These are phyloP conservation scores for Euphorbia schlechtendalii DNA, from an alignment of 441 rosid species.

Conservation along the genomic window DNA sequence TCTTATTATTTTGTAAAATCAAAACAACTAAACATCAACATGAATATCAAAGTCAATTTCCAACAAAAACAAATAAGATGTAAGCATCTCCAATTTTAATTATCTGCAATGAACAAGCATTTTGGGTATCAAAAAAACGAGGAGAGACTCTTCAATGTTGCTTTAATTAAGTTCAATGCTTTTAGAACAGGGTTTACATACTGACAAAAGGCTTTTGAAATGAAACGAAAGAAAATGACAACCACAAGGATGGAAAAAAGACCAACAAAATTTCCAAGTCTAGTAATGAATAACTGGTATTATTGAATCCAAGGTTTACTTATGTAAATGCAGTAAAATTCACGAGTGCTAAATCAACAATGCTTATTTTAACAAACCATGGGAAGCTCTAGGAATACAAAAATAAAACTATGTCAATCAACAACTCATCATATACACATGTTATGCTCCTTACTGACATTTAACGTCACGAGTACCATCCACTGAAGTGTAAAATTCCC, in stretches of 20 bases:
- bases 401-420: background rate
- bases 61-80: no score
- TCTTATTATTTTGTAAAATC: no score
- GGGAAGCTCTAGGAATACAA: background rate
- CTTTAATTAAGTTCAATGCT: background rate
- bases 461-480: background rate
- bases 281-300: no score
- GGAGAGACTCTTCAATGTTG: background rate
- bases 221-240: background rate
- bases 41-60: no score
- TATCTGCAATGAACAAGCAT: background rate
- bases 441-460: background rate
- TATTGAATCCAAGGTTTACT: no score
- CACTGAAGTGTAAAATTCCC: no score
- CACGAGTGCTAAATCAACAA: background rate
- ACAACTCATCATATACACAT: background rate
- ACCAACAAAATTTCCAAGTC: background rate
- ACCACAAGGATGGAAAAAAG: background rate
- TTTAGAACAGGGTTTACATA: background rate
- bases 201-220: background rate
- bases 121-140: background rate
- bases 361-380: background rate
- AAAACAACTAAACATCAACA: no score
- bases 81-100: background rate
- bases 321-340: background rate